Evolutionary conservation across 2,329 filamentous ascomycete genomes (phyloP).

Genomic region (Diaporthe ampelina): DNA sequence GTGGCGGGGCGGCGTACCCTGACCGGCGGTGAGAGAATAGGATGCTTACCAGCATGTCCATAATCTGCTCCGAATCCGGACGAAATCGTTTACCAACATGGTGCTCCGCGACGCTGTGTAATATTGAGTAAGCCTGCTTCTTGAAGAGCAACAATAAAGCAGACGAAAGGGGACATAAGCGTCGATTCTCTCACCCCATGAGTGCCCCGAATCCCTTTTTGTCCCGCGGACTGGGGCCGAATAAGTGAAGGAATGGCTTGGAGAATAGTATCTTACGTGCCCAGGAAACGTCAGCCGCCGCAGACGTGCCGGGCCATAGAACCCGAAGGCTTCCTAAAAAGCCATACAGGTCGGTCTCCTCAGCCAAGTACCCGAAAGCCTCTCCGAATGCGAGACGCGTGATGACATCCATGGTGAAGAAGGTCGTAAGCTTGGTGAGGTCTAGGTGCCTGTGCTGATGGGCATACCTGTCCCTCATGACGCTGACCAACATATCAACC

Average conservation of each 20-base stretch:
- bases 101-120: slow-evolving; percentile 48
- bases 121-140: slow-evolving; percentile 47
- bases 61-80: slow-evolving; percentile 55
- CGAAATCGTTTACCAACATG: slow-evolving; percentile 58
- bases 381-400: slow-evolving; percentile 59
- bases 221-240: slow-evolving; percentile 50
- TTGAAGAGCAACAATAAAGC: not conserved
- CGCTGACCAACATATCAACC: not conserved
- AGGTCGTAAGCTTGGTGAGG: slow-evolving; percentile 57
- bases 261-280: slow-evolving; percentile 43
- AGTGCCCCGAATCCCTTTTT: slow-evolving; percentile 46
- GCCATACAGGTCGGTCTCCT: slow-evolving; percentile 56
- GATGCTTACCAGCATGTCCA: slow-evolving; percentile 61
- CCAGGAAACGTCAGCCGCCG: slow-evolving; percentile 56
- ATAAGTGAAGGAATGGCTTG: slow-evolving; percentile 51
- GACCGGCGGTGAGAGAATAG: slow-evolving; percentile 59
- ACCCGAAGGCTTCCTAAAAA: slow-evolving; percentile 56
- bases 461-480: not conserved
- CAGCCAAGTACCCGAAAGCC: slow-evolving; percentile 56
- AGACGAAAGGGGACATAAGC: slow-evolving; percentile 48
- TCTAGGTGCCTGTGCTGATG: slow-evolving; percentile 54
- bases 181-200: slow-evolving; percentile 42
- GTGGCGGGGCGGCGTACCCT: no score
- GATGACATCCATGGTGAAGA: slow-evolving; percentile 64
- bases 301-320: slow-evolving; percentile 55